Percentiles rank a stretch among this genome's conserved stretches.
phyloP scores from a whole-genome alignment of 179 eudicot species.

The Camellia oleifera region DNA sequence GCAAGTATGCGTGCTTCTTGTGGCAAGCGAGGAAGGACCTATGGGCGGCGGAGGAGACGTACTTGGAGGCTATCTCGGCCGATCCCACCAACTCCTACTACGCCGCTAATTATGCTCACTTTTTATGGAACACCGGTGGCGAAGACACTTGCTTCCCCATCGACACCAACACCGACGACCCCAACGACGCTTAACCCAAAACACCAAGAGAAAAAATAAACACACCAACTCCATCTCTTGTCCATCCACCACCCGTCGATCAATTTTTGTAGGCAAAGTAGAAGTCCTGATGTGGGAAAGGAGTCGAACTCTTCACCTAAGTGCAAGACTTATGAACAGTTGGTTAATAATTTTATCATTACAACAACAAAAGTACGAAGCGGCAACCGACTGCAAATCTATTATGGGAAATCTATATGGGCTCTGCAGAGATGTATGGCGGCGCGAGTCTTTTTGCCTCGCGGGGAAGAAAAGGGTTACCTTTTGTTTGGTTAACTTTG shows the following conservation, averaged over 20 bases:
- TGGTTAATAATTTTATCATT: background rate
- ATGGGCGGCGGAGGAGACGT: slow-evolving; percentile 95
- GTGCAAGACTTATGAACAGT: background rate
- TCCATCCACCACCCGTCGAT: too few species aligned
- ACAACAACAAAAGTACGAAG: too few species aligned
- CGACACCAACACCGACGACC: slow-evolving; percentile 15
- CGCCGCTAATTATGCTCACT: slow-evolving; percentile 75
- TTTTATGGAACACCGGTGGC: slow-evolving; percentile 86
- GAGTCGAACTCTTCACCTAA: too few species aligned
- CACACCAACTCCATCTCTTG: too few species aligned
- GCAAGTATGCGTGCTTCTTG: slow-evolving; percentile 74
- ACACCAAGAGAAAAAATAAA: too few species aligned
- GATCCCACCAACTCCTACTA: slow-evolving; percentile 75
- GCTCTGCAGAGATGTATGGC: background rate
- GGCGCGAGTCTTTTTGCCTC: background rate
- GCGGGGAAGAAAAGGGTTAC: background rate
- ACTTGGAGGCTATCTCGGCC: slow-evolving; percentile 62
- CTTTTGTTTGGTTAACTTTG: too few species aligned
- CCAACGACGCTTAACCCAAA: background rate
- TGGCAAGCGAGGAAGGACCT: slow-evolving; percentile 82
- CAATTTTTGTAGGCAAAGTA: too few species aligned
- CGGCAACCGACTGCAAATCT: too few species aligned
- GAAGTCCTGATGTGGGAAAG: background rate
- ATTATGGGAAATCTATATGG: background rate
- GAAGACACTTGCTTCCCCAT: slow-evolving; percentile 90